These are phyloP conservation scores for Dactylis glomerata DNA, from an alignment of 176 grass and related monocot species.

Conservation along the genomic window DNA sequence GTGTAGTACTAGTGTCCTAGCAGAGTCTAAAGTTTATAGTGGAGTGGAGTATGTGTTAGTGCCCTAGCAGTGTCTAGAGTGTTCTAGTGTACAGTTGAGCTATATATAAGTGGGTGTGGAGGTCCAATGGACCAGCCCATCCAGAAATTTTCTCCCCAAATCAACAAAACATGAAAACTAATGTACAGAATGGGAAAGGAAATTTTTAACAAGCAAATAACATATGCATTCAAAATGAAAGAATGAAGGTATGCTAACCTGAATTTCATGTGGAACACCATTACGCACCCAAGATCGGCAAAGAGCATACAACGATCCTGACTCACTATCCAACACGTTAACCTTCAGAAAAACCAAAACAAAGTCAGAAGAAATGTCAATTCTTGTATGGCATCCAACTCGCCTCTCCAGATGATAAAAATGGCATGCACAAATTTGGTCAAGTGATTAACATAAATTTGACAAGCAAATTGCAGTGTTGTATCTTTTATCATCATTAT, in stretches of 20 bases:
- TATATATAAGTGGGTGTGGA: too few species aligned
- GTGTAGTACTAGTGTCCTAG: too few species aligned
- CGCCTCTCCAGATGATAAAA: background rate
- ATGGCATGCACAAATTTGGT: background rate
- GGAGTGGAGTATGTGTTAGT: too few species aligned
- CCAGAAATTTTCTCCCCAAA: too few species aligned
- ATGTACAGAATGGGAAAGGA: background rate
- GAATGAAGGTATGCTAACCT: constrained; percentile 34
- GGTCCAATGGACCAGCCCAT: too few species aligned
- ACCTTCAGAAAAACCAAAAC: constrained; percentile 40
- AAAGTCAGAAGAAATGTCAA: constrained; percentile 29
- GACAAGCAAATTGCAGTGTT: background rate
- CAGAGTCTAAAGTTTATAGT: too few species aligned
- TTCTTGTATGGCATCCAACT: background rate
- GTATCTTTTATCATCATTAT: background rate
- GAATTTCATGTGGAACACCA: constrained; percentile 55
- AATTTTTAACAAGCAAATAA: constrained; percentile 22
- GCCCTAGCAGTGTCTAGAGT: too few species aligned
- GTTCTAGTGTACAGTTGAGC: too few species aligned
- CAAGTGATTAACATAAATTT: background rate
- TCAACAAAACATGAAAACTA: too few species aligned
- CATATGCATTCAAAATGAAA: background rate
- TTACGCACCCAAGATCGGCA: constrained; percentile 63
- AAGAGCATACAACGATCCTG: constrained; percentile 57
- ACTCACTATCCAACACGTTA: constrained; percentile 46